Evolutionary conservation across 1,284 basidiomycete genomes (phyloP), one percentile per base, ranked within the genome.

Genomic region (Caloboletus firmus): DNA sequence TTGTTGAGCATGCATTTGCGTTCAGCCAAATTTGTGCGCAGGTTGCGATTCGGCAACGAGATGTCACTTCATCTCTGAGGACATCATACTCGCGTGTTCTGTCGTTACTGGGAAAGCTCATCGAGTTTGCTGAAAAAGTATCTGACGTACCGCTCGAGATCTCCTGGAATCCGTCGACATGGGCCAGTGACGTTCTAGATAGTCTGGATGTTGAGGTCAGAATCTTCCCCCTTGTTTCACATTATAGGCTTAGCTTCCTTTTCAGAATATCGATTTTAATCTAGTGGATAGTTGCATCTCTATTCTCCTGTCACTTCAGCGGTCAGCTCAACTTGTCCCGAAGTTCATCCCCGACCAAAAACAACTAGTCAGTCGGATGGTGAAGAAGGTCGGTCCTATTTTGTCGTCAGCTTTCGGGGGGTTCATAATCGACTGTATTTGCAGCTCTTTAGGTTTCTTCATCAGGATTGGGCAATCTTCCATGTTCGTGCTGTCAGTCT

Each of bases 401-500:
- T 12, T 36, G 30, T 40, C 24, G 11, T 45, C 40, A 4, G n/a
- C 28, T 48, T n/a, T 36, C 2, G 1, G 15, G 22, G 20, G 2
- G 30, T 39, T 48, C 51, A 47, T 57, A 51, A 55, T 49, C 15
- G 20, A 45, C n/a, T 8, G 40, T 50, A 45, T 45, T 52, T 64
- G 47, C 72, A 91, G 80, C 77, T 98, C 1, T 78, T 98, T 56
- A 76, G 76, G 44, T 97, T 92, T 68, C 79, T 98, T 20, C 80
- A 81, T 7, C 81, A 85, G 0, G 72, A 84, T 22, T 83, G 75
- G 60, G 77, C 87, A 1, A 76, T 82, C 1, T 95, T 93, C 67
- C 95, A 98, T 69, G 81, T 85, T 40, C 87, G 93, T 24, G 84
- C 90, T 7, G 89, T 93, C 20, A 86, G 81, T 62, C 76, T 98